Evolutionary conservation across 2,329 filamentous ascomycete species (phyloP).

Genomic region (Colletotrichum melonis): DNA sequence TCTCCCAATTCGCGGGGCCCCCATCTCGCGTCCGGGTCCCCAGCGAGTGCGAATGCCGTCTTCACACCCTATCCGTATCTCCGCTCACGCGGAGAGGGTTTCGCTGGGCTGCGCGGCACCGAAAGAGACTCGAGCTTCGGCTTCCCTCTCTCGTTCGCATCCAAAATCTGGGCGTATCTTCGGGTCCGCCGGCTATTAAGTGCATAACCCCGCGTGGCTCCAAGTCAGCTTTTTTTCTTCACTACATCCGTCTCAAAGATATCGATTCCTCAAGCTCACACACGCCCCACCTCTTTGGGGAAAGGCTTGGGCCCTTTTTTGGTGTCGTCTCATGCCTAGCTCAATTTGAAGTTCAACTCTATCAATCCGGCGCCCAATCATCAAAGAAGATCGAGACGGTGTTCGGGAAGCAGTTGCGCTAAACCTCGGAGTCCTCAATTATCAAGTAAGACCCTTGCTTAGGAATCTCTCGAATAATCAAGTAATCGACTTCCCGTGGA

Average conservation of each 20-base stretch:
- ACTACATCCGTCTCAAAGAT: neutral
- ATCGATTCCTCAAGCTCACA: neutral
- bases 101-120: neutral
- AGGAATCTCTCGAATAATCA: conserved; percentile 1
- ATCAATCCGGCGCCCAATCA: conserved; percentile 23
- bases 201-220: conserved; percentile 26
- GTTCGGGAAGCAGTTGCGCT: neutral
- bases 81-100: neutral
- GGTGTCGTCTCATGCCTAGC: conserved; percentile 27
- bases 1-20: neutral
- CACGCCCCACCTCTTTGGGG: neutral
- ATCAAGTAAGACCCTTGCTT: conserved; percentile 18
- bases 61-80: neutral
- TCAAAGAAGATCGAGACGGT: conserved; percentile 15
- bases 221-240: neutral
- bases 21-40: conserved; percentile 2
- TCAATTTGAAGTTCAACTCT: neutral
- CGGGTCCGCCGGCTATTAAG: neutral
- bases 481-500: conserved; percentile 7
- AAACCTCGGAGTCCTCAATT: neutral
- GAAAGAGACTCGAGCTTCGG: neutral
- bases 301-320: conserved; percentile 2
- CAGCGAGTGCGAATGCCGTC: conserved; percentile 1
- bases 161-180: neutral
- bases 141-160: neutral